Evolutionary conservation across 1,284 basidiomycete species (phyloP).

Genomic region (Pterulicium gracile): DNA sequence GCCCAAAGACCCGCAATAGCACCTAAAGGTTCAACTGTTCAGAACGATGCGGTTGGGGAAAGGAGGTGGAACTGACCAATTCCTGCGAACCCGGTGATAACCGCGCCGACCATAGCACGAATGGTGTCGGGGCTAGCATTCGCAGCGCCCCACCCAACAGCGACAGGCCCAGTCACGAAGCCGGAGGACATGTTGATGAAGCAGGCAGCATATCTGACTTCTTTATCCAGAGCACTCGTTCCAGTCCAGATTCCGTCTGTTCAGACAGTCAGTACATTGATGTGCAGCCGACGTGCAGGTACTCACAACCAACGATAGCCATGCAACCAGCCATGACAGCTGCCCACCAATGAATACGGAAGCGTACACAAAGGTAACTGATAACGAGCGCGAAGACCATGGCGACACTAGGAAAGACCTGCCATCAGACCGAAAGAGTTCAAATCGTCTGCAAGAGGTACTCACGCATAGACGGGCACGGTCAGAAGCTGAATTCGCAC

Average conservation of each 20-base stretch:
- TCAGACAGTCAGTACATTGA: too few relatives aligned
- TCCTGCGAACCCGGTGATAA: constrained; percentile 8
- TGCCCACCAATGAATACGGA: constrained; percentile 8
- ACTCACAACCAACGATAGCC: constrained; percentile 8
- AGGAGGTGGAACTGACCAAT: too few relatives aligned
- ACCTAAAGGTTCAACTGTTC: background rate
- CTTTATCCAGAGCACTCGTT: constrained; percentile 3
- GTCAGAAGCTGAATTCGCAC: constrained; percentile 8
- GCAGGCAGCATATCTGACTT: constrained; percentile 10
- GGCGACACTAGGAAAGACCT: background rate
- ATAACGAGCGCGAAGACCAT: constrained; percentile 4
- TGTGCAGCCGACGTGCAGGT: too few relatives aligned
- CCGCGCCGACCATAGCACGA: constrained; percentile 11
- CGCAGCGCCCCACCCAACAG: constrained; percentile 9
- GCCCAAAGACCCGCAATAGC: constrained; percentile 6
- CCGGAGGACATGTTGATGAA: constrained; percentile 9
- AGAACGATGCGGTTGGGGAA: too few relatives aligned
- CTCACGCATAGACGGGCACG: constrained; percentile 8
- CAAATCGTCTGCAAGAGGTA: background rate
- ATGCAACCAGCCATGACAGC: constrained; percentile 5
- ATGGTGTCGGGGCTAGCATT: constrained; percentile 9
- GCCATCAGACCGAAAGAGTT: background rate
- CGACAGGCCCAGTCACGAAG: constrained; percentile 10
- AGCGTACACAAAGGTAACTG: constrained; percentile 7
- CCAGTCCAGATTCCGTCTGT: constrained; percentile 10